A percentile compares a stretch with the other conserved stretches of the same genome.
These are phyloP conservation scores for Talaromyces piceae DNA, from an alignment of 2,329 filamentous ascomycete genomes.

Conservation along the genomic window DNA sequence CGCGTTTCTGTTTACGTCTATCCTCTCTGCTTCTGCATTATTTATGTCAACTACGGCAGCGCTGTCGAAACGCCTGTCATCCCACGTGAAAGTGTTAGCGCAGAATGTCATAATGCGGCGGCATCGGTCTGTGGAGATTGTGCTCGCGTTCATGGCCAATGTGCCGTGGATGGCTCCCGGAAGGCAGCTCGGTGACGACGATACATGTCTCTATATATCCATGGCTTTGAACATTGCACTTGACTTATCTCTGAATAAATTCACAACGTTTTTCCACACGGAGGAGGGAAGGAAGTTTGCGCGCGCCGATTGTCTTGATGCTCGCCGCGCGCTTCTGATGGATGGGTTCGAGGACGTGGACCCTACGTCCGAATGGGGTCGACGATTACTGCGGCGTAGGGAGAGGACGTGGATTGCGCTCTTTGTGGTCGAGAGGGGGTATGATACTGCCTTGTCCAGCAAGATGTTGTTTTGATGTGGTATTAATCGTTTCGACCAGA, in stretches of 20 bases:
- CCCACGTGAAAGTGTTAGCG: constrained; percentile 57
- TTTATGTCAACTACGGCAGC: constrained; percentile 59
- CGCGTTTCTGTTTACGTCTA: constrained; percentile 64
- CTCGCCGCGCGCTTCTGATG: constrained; percentile 56
- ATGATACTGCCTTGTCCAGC: not conserved
- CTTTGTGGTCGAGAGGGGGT: constrained; percentile 65
- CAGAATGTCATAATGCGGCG: constrained; percentile 55
- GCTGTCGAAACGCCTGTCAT: constrained; percentile 57
- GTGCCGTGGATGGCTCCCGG: constrained; percentile 63
- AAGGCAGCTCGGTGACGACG: constrained; percentile 48
- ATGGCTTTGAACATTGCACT: constrained; percentile 63
- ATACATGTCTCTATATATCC: constrained; percentile 64
- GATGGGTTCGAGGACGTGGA: constrained; percentile 62
- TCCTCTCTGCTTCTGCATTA: constrained; percentile 60
- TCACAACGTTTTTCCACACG: constrained; percentile 51
- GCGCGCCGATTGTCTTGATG: constrained; percentile 61
- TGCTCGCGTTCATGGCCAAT: constrained; percentile 67
- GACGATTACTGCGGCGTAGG: constrained; percentile 54
- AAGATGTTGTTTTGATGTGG: not conserved
- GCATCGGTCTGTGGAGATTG: constrained; percentile 64
- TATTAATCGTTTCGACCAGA: constrained; percentile 23
- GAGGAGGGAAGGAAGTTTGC: constrained; percentile 46
- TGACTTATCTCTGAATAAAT: constrained; percentile 63
- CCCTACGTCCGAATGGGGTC: constrained; percentile 52
- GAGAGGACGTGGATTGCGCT: constrained; percentile 65